These are phyloP conservation scores for Cladophialophora bantiana DNA, from an alignment of 2,329 filamentous ascomycete genomes.

Conservation along the genomic window DNA sequence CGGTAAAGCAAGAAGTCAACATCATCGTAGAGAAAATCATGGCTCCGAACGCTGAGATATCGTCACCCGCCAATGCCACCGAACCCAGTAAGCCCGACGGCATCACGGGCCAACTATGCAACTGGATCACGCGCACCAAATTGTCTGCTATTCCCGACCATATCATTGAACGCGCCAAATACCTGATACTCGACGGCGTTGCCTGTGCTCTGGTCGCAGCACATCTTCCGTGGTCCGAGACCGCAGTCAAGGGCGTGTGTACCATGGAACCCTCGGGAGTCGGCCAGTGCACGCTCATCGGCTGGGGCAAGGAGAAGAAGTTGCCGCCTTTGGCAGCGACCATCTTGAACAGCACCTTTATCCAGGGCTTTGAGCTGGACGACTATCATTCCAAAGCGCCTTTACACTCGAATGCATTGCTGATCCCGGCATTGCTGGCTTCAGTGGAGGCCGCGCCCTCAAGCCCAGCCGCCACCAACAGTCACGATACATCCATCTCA, in stretches of 20 bases:
- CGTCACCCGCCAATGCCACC: neutral
- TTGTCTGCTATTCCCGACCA: slow-evolving; percentile 45
- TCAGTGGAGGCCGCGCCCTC: slow-evolving; percentile 36
- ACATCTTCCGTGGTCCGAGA: slow-evolving; percentile 52
- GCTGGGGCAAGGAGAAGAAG: slow-evolving; percentile 42
- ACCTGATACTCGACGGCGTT: slow-evolving; percentile 54
- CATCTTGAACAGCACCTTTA: slow-evolving; percentile 53
- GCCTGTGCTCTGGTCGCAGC: slow-evolving; percentile 51
- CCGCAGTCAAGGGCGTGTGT: slow-evolving; percentile 44
- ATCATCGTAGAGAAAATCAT: neutral
- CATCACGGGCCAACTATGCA: slow-evolving; percentile 42
- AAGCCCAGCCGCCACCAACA: neutral
- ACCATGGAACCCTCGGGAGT: slow-evolving; percentile 42
- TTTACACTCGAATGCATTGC: slow-evolving; percentile 48
- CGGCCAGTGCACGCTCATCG: slow-evolving; percentile 43
- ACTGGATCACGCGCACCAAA: slow-evolving; percentile 43
- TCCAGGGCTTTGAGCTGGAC: slow-evolving; percentile 56
- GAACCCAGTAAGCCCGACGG: slow-evolving; percentile 13
- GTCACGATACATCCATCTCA: neutral
- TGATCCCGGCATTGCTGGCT: slow-evolving; percentile 53
- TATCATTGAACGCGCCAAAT: slow-evolving; percentile 48
- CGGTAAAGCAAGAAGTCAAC: neutral
- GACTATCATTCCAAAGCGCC: slow-evolving; percentile 54
- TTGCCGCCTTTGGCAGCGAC: slow-evolving; percentile 50
- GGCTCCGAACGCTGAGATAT: neutral